Evolutionary conservation across 2,329 filamentous ascomycete species (phyloP), one percentile per base, ranked within the genome.

Genomic region (Chaetomium strumarium): DNA sequence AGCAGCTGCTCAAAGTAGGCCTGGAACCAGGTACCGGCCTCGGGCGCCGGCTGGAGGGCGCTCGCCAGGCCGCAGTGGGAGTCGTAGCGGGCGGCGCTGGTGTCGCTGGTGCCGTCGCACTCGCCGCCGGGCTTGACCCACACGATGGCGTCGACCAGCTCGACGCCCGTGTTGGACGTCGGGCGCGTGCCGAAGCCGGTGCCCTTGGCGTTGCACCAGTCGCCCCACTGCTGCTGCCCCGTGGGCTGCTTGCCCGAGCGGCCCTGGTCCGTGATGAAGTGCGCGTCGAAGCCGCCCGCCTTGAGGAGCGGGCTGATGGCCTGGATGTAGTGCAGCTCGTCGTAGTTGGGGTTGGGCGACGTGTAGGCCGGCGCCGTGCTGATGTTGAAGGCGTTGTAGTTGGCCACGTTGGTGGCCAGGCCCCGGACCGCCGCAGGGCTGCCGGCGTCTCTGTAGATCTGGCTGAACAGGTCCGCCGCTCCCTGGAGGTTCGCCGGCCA

Each of bases 71-170:
- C 80, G 55, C 78, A 81, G 67, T 78, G 70, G 46, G 53, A 58
- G 67, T 82, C 78, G 63, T 78, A 83, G 47, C 76, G 75, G 17
- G 68, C 58, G 10, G 80, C 73, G 33, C 61, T 68, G 37, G 68
- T 71, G 61, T 80, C 67, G 34, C 72, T 76, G 36, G 74, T 76
- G 57, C 73, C 74, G 57, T 77, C 74, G 41, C 71, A 86, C 64
- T 79, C 76, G 55, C 76, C 76, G 58, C 84, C 84, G 5, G 84
- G 84, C 75, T 86, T 87, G 60, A 86, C 72, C 84, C 84, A 86
- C 52, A 86, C 83, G 58, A 86, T 83, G 38, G 83, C 81, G 65
- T 87, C 84, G 33, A 78, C 72, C 16, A 83, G 70, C 1, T 68
- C 63, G 57, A 81, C 75, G 13, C 78, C 80, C 9, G 83, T 86